Conservation (phyloP, 306 rosid genomes). For the Geum urbanum region DNA sequence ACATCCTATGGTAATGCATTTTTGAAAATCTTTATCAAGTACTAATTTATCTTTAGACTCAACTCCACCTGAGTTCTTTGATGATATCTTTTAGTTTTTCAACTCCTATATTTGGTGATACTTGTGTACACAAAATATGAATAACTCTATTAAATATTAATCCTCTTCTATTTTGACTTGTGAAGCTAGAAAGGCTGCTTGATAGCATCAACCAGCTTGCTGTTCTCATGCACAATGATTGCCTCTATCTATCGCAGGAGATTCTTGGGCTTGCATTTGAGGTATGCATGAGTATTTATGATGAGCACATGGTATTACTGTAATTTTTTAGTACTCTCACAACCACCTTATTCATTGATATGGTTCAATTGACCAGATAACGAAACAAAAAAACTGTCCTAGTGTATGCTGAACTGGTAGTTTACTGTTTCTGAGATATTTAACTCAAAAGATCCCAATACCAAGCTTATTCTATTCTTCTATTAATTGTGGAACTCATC, state of each 20-base stretch:
- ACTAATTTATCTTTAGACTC: not conserved
- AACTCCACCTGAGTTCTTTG: not conserved
- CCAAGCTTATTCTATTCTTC: not conserved
- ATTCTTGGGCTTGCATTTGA: constrained; percentile 88
- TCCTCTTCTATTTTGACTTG: constrained; percentile 41
- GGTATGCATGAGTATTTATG: constrained; percentile 41
- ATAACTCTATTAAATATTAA: constrained; percentile 20
- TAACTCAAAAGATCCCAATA: not conserved
- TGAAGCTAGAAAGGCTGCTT: constrained; percentile 99
- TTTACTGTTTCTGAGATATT: not conserved
- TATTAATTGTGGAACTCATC: not conserved
- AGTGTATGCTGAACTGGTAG: not conserved
- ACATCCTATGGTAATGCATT: not conserved
- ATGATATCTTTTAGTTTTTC: not conserved
- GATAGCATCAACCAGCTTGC: constrained; percentile 79
- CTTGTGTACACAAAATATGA: not conserved
- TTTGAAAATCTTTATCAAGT: not conserved
- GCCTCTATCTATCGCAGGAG: constrained; percentile 86
- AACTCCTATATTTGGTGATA: not conserved
- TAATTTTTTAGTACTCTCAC: not conserved
- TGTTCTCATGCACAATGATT: constrained; percentile 86
- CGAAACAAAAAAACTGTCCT: not conserved
- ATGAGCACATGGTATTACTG: constrained; percentile 2
- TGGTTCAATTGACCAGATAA: not conserved
- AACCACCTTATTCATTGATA: not conserved